Base-by-base conservation (phyloP, 2,329 filamentous ascomycete species). In the Dactylellina leptospora region DNA sequence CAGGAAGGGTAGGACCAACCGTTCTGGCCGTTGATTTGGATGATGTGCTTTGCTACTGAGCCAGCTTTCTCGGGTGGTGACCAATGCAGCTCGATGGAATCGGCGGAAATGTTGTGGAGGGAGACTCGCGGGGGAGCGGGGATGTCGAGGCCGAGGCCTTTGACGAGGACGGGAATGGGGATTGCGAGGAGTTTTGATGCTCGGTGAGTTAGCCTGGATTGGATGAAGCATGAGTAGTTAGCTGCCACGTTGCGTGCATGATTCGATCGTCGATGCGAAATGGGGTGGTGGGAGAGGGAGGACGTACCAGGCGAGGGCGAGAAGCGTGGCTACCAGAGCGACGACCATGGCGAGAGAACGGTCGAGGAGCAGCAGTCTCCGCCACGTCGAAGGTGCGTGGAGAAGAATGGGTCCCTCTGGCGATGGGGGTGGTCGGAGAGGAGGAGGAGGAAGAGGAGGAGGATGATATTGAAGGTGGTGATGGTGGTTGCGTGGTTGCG, bases 21-120 rank as follows among this genome's bases (percentile, higher is more conserved):
- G 82, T 92, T 91, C 44, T 93, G 88, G 42, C 93, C 93, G 80
- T 99, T 97, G 75, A 99, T 88, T 79, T 96, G 91, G 56, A 99
- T 91, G 47, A 93, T 85, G 78, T 96, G 95, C 81, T 93, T 96
- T 58, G 92, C 85, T 59, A 96, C 90, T 1, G 90, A 85, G 73
- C 84, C 83, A 44, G 85, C 83, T 74, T 84, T 83, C 74, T 86
- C 86, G 0, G 91, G 89, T 70, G 88, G 86, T 73, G 92, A 91
- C 95, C 95, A 99, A 79, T 93, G 92, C 44, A 99, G 84, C 27
- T 93, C 90, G 28, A 96, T 90, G 63, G 92, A 91, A 79, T 96
- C 91, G 25, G 91, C 85, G 76, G 90, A 90, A 76, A 99, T 95
- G 74, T 90, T 92, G 61, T 93, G 92, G 30, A 99, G 86, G 56